phyloP scores from a whole-genome alignment of 129 eudicot genomes.

The Helichrysum umbraculigerum region DNA sequence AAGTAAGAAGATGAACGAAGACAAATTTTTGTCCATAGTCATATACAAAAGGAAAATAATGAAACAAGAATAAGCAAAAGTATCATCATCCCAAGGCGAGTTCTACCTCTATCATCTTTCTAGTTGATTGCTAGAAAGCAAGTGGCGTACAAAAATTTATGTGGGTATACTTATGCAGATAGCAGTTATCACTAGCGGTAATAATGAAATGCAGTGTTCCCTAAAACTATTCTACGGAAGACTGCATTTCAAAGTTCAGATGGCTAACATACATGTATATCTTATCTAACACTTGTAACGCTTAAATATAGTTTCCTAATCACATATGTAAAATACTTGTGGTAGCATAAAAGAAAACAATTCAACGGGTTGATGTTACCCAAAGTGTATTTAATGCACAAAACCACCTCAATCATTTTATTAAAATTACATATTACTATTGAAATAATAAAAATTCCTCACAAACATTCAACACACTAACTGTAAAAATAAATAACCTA shows the following conservation, averaged over 20 bases:
- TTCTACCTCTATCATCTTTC: constrained; percentile 2
- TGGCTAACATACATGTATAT: no score
- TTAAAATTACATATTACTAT: background rate
- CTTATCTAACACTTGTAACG: no score
- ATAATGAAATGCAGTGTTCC: background rate
- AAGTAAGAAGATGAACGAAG: constrained; percentile 6
- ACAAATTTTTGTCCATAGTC: background rate
- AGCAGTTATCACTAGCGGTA: background rate
- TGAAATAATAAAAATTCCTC: background rate
- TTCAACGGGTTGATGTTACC: background rate
- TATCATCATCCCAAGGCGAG: constrained; percentile 16
- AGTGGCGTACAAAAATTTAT: background rate
- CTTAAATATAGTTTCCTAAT: no score
- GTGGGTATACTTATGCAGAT: background rate
- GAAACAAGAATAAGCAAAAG: constrained; percentile 1
- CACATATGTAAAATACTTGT: no score
- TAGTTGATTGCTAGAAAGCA: constrained; percentile 9
- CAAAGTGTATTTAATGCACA: background rate
- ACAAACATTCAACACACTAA: background rate
- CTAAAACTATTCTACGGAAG: background rate
- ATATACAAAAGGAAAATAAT: background rate
- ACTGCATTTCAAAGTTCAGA: no score
- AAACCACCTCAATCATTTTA: background rate
- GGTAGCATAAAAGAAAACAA: background rate
- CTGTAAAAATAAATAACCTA: background rate